These are phyloP conservation scores for Apiospora arundinis DNA, from an alignment of 2,329 filamentous ascomycete species.

Conservation along the genomic window DNA sequence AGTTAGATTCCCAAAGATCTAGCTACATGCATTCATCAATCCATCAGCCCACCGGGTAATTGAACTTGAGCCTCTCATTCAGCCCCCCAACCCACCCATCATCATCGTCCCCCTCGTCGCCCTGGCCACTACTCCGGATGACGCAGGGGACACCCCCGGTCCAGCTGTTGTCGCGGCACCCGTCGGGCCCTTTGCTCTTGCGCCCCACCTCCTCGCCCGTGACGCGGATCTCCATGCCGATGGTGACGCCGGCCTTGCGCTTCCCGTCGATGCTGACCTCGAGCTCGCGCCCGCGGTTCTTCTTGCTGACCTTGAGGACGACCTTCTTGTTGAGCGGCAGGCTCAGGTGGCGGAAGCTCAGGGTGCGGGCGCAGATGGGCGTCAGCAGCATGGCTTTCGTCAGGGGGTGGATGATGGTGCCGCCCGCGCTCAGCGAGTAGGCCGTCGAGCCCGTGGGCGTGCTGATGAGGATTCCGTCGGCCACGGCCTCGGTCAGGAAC, in stretches of 20 bases:
- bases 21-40: too few species aligned
- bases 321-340: slow-evolving; percentile 87
- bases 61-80: slow-evolving; percentile 94
- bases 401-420: slow-evolving; percentile 91
- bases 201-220: slow-evolving; percentile 80
- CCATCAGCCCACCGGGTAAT: slow-evolving; percentile 82
- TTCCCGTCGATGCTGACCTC: slow-evolving; percentile 83
- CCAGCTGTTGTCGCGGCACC: slow-evolving; percentile 29
- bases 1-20: too few species aligned
- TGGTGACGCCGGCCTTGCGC: slow-evolving; percentile 68
- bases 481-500: slow-evolving; percentile 91
- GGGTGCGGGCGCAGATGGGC: slow-evolving; percentile 89
- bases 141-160: slow-evolving; percentile 85
- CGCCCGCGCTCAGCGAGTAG: slow-evolving; percentile 91
- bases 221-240: slow-evolving; percentile 88
- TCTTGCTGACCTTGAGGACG: slow-evolving; percentile 79
- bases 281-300: slow-evolving; percentile 77
- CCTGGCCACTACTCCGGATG: slow-evolving; percentile 66
- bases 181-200: slow-evolving; percentile 31
- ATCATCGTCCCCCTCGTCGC: slow-evolving; percentile 63
- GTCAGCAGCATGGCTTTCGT: slow-evolving; percentile 89
- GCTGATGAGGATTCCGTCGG: slow-evolving; percentile 92
- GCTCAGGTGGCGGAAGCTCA: slow-evolving; percentile 91
- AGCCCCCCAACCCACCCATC: slow-evolving; percentile 97
- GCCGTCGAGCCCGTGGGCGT: slow-evolving; percentile 96